phyloP scores from a whole-genome alignment of 192 early-diverging fungal species.

The Coemansia sp. region DNA sequence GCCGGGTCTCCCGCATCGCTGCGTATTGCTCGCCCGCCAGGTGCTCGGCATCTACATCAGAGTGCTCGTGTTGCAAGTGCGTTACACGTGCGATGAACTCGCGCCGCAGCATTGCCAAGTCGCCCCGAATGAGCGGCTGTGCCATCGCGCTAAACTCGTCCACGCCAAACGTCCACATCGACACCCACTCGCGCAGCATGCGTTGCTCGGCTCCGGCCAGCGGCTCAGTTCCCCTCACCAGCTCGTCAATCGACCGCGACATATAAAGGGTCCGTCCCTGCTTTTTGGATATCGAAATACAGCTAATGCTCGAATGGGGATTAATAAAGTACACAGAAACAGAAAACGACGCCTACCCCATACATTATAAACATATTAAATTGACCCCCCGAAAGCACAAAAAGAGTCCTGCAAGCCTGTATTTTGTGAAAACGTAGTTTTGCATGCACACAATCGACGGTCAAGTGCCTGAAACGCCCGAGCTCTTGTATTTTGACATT shows the following conservation, averaged over 20 bases:
- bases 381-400: neutral
- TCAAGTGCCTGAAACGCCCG: neutral
- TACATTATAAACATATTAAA: neutral
- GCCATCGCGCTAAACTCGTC: conserved; percentile 28
- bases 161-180: conserved; percentile 37
- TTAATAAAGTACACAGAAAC: neutral
- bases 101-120: conserved; percentile 10
- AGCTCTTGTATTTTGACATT: neutral
- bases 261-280: too few species aligned
- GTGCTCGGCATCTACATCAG: neutral
- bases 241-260: conserved; percentile 21
- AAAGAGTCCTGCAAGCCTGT: conserved; percentile 3
- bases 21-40: neutral
- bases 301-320: too few species aligned
- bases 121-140: conserved; percentile 42
- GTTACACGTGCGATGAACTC: conserved; percentile 10
- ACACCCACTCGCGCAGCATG: conserved; percentile 45
- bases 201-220: conserved; percentile 44
- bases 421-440: neutral
- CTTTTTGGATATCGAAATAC: too few species aligned
- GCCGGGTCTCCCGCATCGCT: conserved; percentile 29
- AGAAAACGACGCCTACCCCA: neutral
- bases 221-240: conserved; percentile 19
- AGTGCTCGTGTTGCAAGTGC: neutral
- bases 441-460: conserved; percentile 8